Conservation (phyloP, 2,329 filamentous ascomycete species). For the Aspergillus pseudotamarii region DNA sequence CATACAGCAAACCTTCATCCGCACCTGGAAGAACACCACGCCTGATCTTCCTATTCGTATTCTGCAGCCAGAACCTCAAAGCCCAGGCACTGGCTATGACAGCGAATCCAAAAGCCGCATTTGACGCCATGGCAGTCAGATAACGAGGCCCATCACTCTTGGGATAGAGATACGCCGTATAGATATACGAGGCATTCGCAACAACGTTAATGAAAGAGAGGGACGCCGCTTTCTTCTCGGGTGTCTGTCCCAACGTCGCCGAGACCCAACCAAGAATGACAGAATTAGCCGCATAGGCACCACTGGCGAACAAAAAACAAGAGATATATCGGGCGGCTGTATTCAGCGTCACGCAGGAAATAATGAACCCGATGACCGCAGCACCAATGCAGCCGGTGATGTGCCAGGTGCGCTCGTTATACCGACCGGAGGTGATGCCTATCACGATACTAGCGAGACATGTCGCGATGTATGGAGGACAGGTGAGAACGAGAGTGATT, state of each 20-base stretch:
- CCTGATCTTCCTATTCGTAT: neutral
- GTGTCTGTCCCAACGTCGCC: constrained; percentile 37
- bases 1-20: neutral
- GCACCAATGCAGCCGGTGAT: constrained; percentile 16
- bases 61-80: neutral
- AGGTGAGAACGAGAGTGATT: constrained; percentile 53
- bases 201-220: constrained; percentile 43
- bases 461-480: constrained; percentile 17
- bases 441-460: neutral
- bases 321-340: constrained; percentile 23
- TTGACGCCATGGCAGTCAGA: constrained; percentile 25
- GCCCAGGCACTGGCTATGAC: neutral
- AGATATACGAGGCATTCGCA: constrained; percentile 44
- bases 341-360: constrained; percentile 7
- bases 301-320: constrained; percentile 37
- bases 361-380: constrained; percentile 19
- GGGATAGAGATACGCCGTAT: constrained; percentile 45
- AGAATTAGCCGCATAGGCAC: constrained; percentile 38
- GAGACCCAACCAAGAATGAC: constrained; percentile 42
- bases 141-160: constrained; percentile 33
- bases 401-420: constrained; percentile 19
- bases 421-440: constrained; percentile 8
- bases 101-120: neutral
- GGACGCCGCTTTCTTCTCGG: constrained; percentile 43
- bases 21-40: neutral